Base-by-base conservation (phyloP, 2,329 filamentous ascomycete species). In the Zasmidium cellare region DNA sequence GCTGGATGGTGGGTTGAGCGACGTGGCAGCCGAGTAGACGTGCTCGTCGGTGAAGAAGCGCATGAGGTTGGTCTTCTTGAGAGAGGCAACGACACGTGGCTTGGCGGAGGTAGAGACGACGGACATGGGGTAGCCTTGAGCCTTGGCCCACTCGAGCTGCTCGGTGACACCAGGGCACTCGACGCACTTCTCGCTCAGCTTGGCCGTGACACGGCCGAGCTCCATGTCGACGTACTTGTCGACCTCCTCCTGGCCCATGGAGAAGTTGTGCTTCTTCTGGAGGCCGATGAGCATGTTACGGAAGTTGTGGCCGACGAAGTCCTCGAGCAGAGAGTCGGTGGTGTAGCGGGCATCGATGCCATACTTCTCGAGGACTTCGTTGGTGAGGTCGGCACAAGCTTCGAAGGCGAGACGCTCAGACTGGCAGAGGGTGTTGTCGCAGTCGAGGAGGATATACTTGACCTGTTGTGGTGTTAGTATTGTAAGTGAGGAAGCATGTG, bases 271-370 rank as follows among this genome's bases (percentile, higher is more conserved):
- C 75, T 89, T 88, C 74, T 85, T 79, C 76, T 92, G 87, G 60
- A 96, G 85, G 60, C 85, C 86, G 58, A 80, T 76, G 77, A 96
- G 87, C 90, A 96, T 96, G 76, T 91, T 90, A 67, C 91, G 90
- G 84, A 96, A 96, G 83, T 96, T 96, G 75, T 94, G 89, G 69
- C 92, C 92, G 67, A 96, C 91, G 70, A 96, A 96, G 78, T 96
- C 90, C 67, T 82, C 80, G 77, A 96, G 90, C 63, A 96, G 87
- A 59, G 86, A 82, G 49, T 87, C 84, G 70, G 89, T 89, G 3
- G 89, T 92, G 80, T 96, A 96, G 72, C 83, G 85, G 67, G 85
- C 81, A 23, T 80, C 71, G 69, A 91, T 80, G 68, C 81, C 78
- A 71, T 88, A 82, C 70, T 83, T 82, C 67, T 82, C 81, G 73